Conservation (phyloP, 1,284 basidiomycete species). For the Puccinia hordei region DNA sequence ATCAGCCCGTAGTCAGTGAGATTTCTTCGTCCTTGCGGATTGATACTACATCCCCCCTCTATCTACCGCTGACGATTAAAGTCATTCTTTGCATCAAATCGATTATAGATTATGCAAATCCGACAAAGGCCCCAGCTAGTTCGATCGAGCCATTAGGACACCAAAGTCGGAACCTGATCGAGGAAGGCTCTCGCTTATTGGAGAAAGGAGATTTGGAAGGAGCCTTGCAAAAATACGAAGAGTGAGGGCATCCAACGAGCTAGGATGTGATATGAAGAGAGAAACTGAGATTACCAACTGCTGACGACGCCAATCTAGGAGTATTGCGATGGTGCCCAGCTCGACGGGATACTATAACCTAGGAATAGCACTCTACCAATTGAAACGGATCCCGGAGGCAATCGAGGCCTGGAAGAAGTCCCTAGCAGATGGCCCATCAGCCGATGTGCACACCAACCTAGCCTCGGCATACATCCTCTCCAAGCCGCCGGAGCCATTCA, state of each 20-base stretch:
- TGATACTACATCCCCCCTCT: background rate
- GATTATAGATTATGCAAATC: conserved; percentile 23
- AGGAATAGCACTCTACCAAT: conserved; percentile 40
- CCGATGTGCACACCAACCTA: conserved; percentile 49
- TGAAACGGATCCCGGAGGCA: conserved; percentile 40
- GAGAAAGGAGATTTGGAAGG: conserved; percentile 47
- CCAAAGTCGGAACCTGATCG: conserved; percentile 41
- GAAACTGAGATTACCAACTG: background rate
- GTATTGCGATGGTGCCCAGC: conserved; percentile 33
- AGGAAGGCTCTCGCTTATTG: conserved; percentile 30
- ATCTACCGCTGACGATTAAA: too few relatives aligned
- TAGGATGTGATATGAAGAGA: background rate
- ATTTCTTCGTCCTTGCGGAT: background rate
- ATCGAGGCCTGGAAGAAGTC: conserved; percentile 36
- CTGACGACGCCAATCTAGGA: background rate
- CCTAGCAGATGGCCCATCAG: conserved; percentile 15
- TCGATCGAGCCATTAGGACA: conserved; percentile 37
- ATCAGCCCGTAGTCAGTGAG: background rate
- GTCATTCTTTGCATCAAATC: background rate
- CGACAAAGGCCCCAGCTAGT: conserved; percentile 18
- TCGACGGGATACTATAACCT: conserved; percentile 44
- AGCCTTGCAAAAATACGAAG: conserved; percentile 31
- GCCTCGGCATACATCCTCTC: conserved; percentile 50
- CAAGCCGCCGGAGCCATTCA: conserved; percentile 44
- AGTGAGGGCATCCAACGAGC: background rate